Evolutionary conservation across 148 eudicot genomes (phyloP).

Genomic region (Linanthus parryae): DNA sequence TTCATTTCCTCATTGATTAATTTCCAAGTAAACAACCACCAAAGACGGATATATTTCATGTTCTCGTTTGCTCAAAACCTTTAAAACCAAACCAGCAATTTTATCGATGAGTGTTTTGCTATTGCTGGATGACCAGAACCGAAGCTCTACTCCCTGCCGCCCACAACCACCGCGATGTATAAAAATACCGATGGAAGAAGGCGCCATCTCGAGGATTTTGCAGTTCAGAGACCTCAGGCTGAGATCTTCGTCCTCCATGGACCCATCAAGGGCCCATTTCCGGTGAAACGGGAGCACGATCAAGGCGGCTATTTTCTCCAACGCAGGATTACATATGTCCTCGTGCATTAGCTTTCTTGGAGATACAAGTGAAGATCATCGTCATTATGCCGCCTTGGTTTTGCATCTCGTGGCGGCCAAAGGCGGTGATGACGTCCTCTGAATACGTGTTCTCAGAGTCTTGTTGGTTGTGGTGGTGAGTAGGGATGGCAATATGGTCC

Average conservation of each 20-base stretch:
- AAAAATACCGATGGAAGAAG: constrained; percentile 30
- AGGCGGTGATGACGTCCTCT: constrained; percentile 19
- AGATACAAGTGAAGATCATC: constrained; percentile 24
- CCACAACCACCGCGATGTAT: constrained; percentile 31
- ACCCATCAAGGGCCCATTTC: constrained; percentile 28
- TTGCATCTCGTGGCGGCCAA: constrained; percentile 9
- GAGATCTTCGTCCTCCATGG: constrained; percentile 12
- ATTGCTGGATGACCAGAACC: too few species aligned
- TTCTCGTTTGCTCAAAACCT: too few species aligned
- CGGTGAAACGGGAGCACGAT: constrained; percentile 34
- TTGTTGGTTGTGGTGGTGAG: too few species aligned
- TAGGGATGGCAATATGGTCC: too few species aligned
- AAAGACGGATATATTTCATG: too few species aligned
- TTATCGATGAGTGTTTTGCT: too few species aligned
- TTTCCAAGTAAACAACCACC: too few species aligned
- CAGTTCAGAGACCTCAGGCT: constrained; percentile 21
- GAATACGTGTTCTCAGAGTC: constrained; percentile 14
- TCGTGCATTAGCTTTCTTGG: constrained; percentile 32
- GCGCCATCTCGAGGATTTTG: constrained; percentile 23
- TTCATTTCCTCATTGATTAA: too few species aligned
- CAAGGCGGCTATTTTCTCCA: constrained; percentile 22
- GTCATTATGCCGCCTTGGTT: constrained; percentile 12
- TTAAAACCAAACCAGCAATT: too few species aligned
- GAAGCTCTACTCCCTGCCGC: too few species aligned
- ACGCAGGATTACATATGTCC: constrained; percentile 29